Evolutionary conservation across 148 eudicot species (phyloP).

Genomic region (Vaccinium corymbosum): DNA sequence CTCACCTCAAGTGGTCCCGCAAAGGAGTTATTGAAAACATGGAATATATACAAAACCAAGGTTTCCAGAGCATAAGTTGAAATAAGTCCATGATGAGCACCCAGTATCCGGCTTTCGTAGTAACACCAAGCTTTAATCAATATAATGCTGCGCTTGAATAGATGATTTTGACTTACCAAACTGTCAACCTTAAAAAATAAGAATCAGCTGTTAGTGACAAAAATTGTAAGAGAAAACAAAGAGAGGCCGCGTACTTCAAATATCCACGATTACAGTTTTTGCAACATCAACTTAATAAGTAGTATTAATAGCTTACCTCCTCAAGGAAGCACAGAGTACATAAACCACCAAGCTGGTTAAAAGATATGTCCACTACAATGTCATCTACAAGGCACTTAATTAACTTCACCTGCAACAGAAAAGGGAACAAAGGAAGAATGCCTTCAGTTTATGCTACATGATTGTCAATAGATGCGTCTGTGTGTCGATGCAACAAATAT

Average conservation of each 20-base stretch:
- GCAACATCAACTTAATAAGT: neutral
- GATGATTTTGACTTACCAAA: slow-evolving; percentile 74
- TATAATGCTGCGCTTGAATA: slow-evolving; percentile 93
- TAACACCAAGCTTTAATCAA: slow-evolving; percentile 98
- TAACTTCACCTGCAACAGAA: slow-evolving; percentile 64
- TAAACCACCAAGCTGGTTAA: slow-evolving; percentile 76
- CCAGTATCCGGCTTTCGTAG: slow-evolving; percentile 92
- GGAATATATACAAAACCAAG: slow-evolving; percentile 92
- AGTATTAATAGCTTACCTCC: slow-evolving; percentile 39
- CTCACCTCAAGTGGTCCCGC: slow-evolving; percentile 87
- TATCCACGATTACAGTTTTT: neutral
- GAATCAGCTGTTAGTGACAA: slow-evolving; percentile 1
- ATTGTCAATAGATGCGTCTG: slow-evolving; percentile 52
- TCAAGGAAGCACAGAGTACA: slow-evolving; percentile 85
- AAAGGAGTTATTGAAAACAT: slow-evolving; percentile 81
- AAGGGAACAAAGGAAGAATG: slow-evolving; percentile 60
- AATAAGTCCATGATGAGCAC: slow-evolving; percentile 97
- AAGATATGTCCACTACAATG: slow-evolving; percentile 79
- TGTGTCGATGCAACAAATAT: neutral
- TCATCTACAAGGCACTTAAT: slow-evolving; percentile 73
- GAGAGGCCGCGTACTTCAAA: neutral
- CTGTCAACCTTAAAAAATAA: slow-evolving; percentile 55
- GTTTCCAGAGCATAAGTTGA: slow-evolving; percentile 97
- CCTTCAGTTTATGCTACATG: slow-evolving; percentile 64
- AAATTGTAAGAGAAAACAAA: neutral